Conservation (phyloP, 805 yeast genomes). For the Pichia rugopelliculosa region DNA sequence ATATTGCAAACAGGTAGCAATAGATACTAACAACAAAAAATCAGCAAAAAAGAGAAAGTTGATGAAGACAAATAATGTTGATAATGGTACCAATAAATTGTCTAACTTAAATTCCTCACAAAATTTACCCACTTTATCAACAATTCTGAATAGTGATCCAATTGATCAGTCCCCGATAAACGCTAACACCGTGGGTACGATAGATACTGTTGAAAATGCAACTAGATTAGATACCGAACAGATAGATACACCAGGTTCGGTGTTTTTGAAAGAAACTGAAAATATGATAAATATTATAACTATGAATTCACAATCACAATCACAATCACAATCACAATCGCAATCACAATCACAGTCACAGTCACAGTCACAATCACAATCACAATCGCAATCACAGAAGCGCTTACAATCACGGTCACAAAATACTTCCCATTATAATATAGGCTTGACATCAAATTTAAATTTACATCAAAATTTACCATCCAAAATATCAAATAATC, state of each 20-base stretch:
- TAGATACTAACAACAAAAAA: neutral
- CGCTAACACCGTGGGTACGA: neutral
- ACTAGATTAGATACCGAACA: neutral
- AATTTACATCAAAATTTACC: neutral
- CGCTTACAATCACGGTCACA: neutral
- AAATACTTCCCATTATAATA: neutral
- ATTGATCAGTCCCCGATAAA: neutral
- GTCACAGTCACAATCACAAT: neutral
- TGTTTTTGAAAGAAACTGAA: neutral
- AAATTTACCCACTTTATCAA: slow-evolving; percentile 1
- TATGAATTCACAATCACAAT: neutral
- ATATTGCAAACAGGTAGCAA: slow-evolving; percentile 51
- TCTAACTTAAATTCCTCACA: neutral
- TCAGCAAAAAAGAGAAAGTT: neutral
- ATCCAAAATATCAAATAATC: neutral
- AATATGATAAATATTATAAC: neutral
- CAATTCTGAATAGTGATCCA: neutral
- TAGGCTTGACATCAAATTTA: neutral
- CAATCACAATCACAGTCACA: neutral
- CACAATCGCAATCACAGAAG: neutral
- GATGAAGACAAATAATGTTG: neutral
- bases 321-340: neutral
- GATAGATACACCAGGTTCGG: slow-evolving; percentile 1
- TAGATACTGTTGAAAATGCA: neutral
- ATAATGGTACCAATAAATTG: neutral